phyloP scores from a whole-genome alignment of 257 asterid genomes.

The Phtheirospermum japonicum region DNA sequence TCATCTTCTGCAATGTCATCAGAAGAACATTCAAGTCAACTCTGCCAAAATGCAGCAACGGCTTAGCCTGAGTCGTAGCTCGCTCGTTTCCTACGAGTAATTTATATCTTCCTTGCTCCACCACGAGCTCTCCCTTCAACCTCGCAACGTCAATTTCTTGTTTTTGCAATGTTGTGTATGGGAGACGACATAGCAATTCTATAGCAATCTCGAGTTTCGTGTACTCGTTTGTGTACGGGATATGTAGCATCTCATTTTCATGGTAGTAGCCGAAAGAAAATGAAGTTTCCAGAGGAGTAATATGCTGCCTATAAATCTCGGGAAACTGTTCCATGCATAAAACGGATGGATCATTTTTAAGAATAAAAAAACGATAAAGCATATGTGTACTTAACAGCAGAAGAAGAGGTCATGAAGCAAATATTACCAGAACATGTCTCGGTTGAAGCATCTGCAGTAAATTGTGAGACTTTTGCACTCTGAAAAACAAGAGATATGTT shows the following conservation, averaged over 20 bases:
- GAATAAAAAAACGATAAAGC: background rate
- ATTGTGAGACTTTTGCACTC: slow-evolving; percentile 46
- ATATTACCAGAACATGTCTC: slow-evolving; percentile 63
- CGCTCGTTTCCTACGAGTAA: slow-evolving; percentile 34
- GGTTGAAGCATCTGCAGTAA: slow-evolving; percentile 67
- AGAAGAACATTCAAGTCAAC: slow-evolving; percentile 35
- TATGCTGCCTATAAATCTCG: slow-evolving; percentile 43
- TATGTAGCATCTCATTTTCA: slow-evolving; percentile 38
- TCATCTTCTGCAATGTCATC: slow-evolving; percentile 42
- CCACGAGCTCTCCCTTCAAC: slow-evolving; percentile 57
- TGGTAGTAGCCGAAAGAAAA: slow-evolving; percentile 44
- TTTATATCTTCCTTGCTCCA: slow-evolving; percentile 51
- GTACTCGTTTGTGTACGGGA: slow-evolving; percentile 45
- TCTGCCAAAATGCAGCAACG: slow-evolving; percentile 46
- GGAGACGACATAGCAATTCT: slow-evolving; percentile 47
- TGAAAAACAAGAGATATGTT: slow-evolving; percentile 30
- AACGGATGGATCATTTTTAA: background rate
- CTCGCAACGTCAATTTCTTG: slow-evolving; percentile 38
- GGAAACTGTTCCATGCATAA: slow-evolving; percentile 54
- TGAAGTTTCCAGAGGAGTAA: slow-evolving; percentile 31
- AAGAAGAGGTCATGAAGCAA: background rate
- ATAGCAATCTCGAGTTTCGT: slow-evolving; percentile 47
- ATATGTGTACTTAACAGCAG: background rate
- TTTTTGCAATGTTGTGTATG: slow-evolving; percentile 37
- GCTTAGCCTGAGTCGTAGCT: slow-evolving; percentile 37